These are phyloP conservation scores for Ophiostoma pallidulum DNA, from an alignment of 2,329 filamentous ascomycete genomes.

Conservation along the genomic window DNA sequence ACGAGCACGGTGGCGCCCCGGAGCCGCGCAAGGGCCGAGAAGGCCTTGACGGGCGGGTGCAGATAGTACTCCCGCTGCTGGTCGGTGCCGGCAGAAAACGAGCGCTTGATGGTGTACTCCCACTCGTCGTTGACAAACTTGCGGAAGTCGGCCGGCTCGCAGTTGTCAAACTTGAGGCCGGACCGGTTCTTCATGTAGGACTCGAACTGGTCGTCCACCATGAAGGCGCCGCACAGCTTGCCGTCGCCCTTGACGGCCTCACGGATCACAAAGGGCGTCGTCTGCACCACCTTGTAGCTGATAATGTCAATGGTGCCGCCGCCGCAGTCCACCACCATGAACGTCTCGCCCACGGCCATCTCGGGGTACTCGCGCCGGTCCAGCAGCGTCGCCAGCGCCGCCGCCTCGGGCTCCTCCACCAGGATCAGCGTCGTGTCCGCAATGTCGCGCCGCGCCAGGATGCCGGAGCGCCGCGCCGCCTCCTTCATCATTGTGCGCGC, in stretches of 20 bases:
- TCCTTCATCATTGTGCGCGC: constrained; percentile 28
- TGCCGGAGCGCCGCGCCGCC: constrained; percentile 27
- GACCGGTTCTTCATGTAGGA: constrained; percentile 35
- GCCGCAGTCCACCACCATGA: constrained; percentile 24
- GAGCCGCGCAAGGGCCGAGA: neutral
- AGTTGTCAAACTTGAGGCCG: constrained; percentile 34
- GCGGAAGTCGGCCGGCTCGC: constrained; percentile 30
- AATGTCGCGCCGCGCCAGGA: constrained; percentile 20
- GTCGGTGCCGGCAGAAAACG: constrained; percentile 27
- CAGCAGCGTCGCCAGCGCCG: constrained; percentile 31
- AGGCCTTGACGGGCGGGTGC: neutral
- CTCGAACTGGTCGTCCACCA: constrained; percentile 39
- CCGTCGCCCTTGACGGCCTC: constrained; percentile 41
- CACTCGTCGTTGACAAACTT: constrained; percentile 36
- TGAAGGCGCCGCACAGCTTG: constrained; percentile 39
- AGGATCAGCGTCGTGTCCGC: constrained; percentile 27
- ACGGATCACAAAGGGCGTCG: constrained; percentile 30
- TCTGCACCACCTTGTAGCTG: constrained; percentile 34
- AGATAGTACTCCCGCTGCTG: neutral
- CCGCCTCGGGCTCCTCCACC: constrained; percentile 36
- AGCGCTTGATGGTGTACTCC: constrained; percentile 25
- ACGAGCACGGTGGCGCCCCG: neutral
- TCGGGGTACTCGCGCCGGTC: constrained; percentile 18
- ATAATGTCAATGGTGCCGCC: constrained; percentile 37
- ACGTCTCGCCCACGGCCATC: constrained; percentile 15